Base-by-base conservation (phyloP, 2,329 filamentous ascomycete genomes). In the Colletotrichum theobromicola region DNA sequence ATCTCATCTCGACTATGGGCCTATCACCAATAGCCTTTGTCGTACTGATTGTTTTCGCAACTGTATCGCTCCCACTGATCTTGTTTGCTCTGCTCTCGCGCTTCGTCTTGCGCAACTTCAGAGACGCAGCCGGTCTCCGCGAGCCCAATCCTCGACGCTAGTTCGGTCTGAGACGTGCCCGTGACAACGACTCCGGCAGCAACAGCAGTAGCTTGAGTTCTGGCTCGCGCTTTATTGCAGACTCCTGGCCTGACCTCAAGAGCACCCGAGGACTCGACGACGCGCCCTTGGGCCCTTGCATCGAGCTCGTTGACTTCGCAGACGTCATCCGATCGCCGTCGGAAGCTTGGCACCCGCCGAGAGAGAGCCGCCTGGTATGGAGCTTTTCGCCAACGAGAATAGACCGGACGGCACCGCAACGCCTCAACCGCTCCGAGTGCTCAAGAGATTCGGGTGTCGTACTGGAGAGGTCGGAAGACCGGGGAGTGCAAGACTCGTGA, bases 401-500 rank as follows among this genome's bases (percentile, higher is more conserved):
- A n/a, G 53, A 50, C 46, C 67, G 70, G 79, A 53, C 35, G 62
- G 16, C 21, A 28, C 35, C 26, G 82, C 81, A 77, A 78, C 79
- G 70, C 86, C 88, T 21, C 83, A 83, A 35, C 90, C 90, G 13
- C 79, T 91, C 37, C 86, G 87, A 53, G 88, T 91, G 78, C 79
- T 86, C 78, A 91, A 90, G 79, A 82, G 82, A 78, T 21, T 74
- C 75, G 70, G 65, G 73, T 8, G 58, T 67, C n/a, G 57, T 42
- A 12, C 26, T 63, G 42, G 62, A 72, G 37, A 55, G 32, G 16
- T 42, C 57, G 18, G 64, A 75, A 28, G 53, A 69, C 72, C 67
- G 78, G 76, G 78, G 69, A 79, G 37, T 16, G 30, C 65, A 32
- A 76, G 74, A 32, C 76, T 57, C 15, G 74, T 61, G 46, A 82